Conservation (phyloP, 176 grass and related monocot genomes). For the Carex scoparia region DNA sequence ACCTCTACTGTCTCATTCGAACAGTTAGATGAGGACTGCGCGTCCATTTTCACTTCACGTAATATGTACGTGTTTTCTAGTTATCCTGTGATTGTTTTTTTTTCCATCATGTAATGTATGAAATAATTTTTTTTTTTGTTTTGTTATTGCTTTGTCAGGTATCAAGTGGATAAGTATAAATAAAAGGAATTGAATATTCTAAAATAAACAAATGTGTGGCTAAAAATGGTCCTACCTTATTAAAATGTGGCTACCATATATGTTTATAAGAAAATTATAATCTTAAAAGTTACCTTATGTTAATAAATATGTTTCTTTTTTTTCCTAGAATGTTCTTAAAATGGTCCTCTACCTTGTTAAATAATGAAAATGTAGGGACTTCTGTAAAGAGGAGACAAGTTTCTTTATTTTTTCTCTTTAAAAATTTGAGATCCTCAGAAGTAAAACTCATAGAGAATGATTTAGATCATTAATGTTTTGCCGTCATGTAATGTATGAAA, state of each 20-base stretch:
- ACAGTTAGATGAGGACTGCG: constrained; percentile 71
- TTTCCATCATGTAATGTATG: constrained; percentile 20
- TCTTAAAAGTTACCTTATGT: not conserved
- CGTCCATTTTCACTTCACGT: constrained; percentile 79
- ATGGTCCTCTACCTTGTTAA: not conserved
- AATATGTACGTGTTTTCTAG: constrained; percentile 61
- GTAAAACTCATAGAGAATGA: not conserved
- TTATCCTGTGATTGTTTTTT: constrained; percentile 30
- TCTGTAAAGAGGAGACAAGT: not conserved
- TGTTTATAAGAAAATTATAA: not conserved
- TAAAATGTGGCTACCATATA: not conserved
- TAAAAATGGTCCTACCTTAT: too few relatives aligned
- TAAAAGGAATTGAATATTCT: too few relatives aligned
- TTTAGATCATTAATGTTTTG: not conserved
- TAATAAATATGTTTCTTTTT: not conserved
- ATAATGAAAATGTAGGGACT: not conserved
- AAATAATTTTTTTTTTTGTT: not conserved
- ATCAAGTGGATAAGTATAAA: too few relatives aligned
- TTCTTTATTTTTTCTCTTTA: not conserved
- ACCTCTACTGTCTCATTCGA: constrained; percentile 65
- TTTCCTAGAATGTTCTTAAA: not conserved
- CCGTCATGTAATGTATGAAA: too few relatives aligned
- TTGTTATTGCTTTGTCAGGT: too few relatives aligned
- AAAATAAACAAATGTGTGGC: too few relatives aligned
- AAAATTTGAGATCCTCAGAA: not conserved